These are phyloP conservation scores for Passalora sequoiae DNA, from an alignment of 2,329 filamentous ascomycete genomes.

Conservation along the genomic window DNA sequence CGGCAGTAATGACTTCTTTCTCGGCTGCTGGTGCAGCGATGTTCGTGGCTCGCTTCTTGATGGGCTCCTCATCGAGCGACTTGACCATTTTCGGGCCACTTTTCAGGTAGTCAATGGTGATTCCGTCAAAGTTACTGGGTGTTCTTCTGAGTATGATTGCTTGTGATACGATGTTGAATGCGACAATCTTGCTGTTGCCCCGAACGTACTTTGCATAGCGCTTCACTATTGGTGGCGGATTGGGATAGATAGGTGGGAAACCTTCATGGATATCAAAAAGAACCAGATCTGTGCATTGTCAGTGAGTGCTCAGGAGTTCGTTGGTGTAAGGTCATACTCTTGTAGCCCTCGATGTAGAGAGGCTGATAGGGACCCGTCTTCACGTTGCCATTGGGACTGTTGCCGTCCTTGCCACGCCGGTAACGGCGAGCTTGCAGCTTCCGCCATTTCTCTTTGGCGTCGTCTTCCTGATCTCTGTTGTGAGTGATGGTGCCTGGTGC, in stretches of 20 bases:
- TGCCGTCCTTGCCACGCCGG: background rate
- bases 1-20: no score
- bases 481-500: background rate
- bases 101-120: slow-evolving; percentile 19
- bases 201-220: slow-evolving; percentile 14
- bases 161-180: slow-evolving; percentile 19
- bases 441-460: slow-evolving; percentile 1
- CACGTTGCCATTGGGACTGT: background rate
- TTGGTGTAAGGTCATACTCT: slow-evolving; percentile 33
- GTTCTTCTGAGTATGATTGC: slow-evolving; percentile 14
- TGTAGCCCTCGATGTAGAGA: background rate
- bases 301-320: slow-evolving; percentile 6
- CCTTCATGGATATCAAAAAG: slow-evolving; percentile 24
- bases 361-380: background rate
- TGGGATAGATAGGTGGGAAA: slow-evolving; percentile 9
- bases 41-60: background rate
- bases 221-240: slow-evolving; percentile 10
- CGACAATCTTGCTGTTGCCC: slow-evolving; percentile 23
- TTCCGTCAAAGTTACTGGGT: slow-evolving; percentile 10
- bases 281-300: slow-evolving; percentile 24
- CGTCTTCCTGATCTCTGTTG: slow-evolving; percentile 2
- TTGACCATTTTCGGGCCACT: slow-evolving; percentile 20
- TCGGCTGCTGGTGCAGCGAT: no score
- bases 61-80: background rate
- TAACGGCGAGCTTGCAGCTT: background rate